Percentiles rank a stretch among this genome's conserved stretches.
Evolutionary conservation across 805 yeast species (phyloP).

Genomic region (Alloascoidea africana): DNA sequence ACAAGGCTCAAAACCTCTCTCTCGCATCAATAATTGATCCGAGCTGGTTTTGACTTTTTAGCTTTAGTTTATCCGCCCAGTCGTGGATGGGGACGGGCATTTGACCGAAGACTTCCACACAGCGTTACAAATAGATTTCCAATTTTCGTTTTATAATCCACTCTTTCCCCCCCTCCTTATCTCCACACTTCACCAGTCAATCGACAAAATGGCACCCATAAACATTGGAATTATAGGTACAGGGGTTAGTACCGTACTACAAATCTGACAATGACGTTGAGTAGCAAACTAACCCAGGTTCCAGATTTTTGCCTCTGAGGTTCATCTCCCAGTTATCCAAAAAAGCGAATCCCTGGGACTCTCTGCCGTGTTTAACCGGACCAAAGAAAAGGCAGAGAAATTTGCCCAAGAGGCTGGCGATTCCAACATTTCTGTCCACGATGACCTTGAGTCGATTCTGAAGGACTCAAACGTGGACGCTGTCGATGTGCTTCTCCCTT

Average conservation of each 20-base stretch:
- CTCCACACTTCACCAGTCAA: too few relatives aligned
- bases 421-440: slow-evolving; percentile 33
- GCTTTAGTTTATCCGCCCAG: too few relatives aligned
- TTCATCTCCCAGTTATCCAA: slow-evolving; percentile 61
- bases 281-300: background rate
- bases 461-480: slow-evolving; percentile 54
- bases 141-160: too few relatives aligned
- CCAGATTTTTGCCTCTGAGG: slow-evolving; percentile 69
- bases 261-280: background rate
- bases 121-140: too few relatives aligned
- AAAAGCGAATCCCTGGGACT: slow-evolving; percentile 37
- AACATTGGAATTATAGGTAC: background rate
- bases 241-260: background rate
- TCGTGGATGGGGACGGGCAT: too few relatives aligned
- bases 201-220: too few relatives aligned
- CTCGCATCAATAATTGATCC: too few relatives aligned
- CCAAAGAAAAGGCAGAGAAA: slow-evolving; percentile 64
- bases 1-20: too few relatives aligned
- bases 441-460: slow-evolving; percentile 47
- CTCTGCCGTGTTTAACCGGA: slow-evolving; percentile 68
- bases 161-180: too few relatives aligned
- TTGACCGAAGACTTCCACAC: too few relatives aligned
- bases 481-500: slow-evolving; percentile 84
- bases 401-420: slow-evolving; percentile 57
- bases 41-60: too few relatives aligned